phyloP scores from a whole-genome alignment of 345 rosid genomes.

The Eutrema yunnanense region DNA sequence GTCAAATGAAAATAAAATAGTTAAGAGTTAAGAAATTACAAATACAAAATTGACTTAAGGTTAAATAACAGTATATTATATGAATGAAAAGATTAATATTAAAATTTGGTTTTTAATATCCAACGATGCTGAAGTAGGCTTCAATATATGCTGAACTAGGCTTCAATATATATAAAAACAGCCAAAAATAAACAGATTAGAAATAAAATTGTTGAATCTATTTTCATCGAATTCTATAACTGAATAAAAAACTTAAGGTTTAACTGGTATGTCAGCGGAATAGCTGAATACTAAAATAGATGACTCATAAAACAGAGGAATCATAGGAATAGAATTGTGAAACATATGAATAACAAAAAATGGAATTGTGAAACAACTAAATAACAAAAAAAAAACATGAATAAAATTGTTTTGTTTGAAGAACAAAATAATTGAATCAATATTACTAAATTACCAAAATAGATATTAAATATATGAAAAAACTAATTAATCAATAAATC shows the following conservation, averaged over 20 bases:
- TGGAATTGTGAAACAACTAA: too few relatives aligned
- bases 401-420: too few relatives aligned
- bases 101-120: neutral
- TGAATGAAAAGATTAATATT: neutral
- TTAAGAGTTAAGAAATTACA: neutral
- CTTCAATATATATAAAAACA: neutral
- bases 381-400: too few relatives aligned
- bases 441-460: too few relatives aligned
- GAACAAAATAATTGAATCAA: too few relatives aligned
- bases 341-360: too few relatives aligned
- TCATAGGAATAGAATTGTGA: too few relatives aligned
- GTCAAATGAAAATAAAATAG: neutral
- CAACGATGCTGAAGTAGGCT: neutral
- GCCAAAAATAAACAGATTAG: neutral
- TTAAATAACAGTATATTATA: neutral
- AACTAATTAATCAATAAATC: neutral
- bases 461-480: too few relatives aligned
- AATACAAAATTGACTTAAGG: neutral
- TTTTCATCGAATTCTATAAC: neutral
- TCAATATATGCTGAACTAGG: neutral
- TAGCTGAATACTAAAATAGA: too few relatives aligned
- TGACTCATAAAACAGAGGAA: too few relatives aligned
- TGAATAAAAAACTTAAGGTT: neutral
- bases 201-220: neutral
- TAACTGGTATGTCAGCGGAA: too few relatives aligned